Base-by-base conservation (phyloP, 345 rosid genomes). In the Rubroshorea leprosula region DNA sequence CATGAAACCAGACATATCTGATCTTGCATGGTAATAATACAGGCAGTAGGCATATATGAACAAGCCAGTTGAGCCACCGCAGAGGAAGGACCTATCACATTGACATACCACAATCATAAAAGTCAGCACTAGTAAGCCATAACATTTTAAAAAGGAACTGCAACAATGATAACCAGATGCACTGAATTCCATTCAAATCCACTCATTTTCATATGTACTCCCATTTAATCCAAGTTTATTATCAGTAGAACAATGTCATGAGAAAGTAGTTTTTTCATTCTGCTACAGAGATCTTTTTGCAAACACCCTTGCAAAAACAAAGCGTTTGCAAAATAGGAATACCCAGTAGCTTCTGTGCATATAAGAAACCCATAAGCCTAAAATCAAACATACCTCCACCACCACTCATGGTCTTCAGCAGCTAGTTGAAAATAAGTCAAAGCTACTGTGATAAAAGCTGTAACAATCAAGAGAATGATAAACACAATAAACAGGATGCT, bases 371-470 rank as follows among this genome's bases (percentile, higher is more conserved):
- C n/a, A n/a, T 10, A 35, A 35, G 12, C 48, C 27, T 27, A 14
- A 6, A 48, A 25, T 6, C 26, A 16, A n/a, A 27, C 67, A 12
- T 80, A 80, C 82, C 85, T 80, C 80, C 80, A 77, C 82, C 82
- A 80, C 78, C 82, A 77, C 54, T 69, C 78, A 54, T 77, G 78
- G 59, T 77, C 82, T 68, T 80, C 85, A 57, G 82, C 76, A 29
- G 80, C 80, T 11, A 77, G 78, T 64, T 77, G 78, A 50, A 80
- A 80, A 52, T 80, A 80, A 19, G 82, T 80, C 65, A 80, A 61
- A 1, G 85, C 80, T 45, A 80, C 72, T 3, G 75, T 75, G 46
- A 80, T 77, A 22, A 77, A 77, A 31, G 80, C 73, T 22, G 80
- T 77, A 54, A 80, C 80, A 54, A 74, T 76, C 52, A 80, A 54